Conservation (phyloP, 208 protist species). For the Acanthamoeba divionensis region DNA sequence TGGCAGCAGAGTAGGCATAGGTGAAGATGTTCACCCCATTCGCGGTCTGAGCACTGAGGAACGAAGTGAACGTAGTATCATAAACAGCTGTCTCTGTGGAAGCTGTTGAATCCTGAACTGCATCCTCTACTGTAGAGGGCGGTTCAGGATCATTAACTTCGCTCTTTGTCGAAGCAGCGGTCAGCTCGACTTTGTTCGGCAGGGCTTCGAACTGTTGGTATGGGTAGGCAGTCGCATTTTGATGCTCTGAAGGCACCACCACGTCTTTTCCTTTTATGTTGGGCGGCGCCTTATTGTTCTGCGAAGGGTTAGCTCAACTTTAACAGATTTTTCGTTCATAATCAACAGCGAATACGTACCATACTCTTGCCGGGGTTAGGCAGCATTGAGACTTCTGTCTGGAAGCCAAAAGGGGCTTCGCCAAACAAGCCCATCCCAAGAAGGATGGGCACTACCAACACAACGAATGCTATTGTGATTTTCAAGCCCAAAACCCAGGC, state of each 20-base stretch:
- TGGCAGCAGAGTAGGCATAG: slow-evolving; percentile 41
- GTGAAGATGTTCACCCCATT: slow-evolving; percentile 44
- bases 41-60: not conserved
- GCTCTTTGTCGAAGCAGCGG: not conserved
- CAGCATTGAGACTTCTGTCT: slow-evolving; percentile 38
- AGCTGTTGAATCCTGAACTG: not conserved
- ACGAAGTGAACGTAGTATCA: not conserved
- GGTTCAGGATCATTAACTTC: not conserved
- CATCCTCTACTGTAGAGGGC: not conserved
- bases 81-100: too few species aligned
- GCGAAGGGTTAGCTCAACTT: too few species aligned
- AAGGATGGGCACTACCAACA: not conserved
- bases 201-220: too few species aligned
- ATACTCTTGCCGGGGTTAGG: not conserved
- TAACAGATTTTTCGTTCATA: not conserved
- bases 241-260: too few species aligned
- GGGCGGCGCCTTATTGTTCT: too few species aligned
- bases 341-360: not conserved
- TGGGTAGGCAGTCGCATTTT: too few species aligned
- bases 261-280: too few species aligned
- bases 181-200: too few species aligned
- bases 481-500: not conserved
- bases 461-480: slow-evolving; percentile 8
- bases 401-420: slow-evolving; percentile 6
- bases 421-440: not conserved